Percentiles rank a stretch among this genome's conserved stretches.
Evolutionary conservation across 805 yeast genomes (phyloP).

Genomic region (Nakazawaea ishiwadae): DNA sequence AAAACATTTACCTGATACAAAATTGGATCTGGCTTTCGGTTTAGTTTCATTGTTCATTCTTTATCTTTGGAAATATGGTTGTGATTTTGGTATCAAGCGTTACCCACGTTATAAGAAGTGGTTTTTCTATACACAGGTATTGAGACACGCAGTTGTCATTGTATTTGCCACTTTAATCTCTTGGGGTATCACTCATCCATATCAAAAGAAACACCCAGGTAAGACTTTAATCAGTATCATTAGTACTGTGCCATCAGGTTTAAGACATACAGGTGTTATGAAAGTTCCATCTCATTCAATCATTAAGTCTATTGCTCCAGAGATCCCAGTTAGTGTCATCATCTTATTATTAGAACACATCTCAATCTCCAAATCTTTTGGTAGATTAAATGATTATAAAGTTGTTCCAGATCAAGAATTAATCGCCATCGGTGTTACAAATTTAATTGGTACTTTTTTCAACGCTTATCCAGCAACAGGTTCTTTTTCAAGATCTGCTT

Average conservation of each 20-base stretch:
- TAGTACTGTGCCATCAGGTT: conserved; percentile 81
- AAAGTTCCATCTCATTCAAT: conserved; percentile 51
- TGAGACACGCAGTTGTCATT: conserved; percentile 79
- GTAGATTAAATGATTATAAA: conserved; percentile 86
- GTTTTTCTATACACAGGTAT: conserved; percentile 68
- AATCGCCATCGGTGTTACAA: conserved; percentile 89
- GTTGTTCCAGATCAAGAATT: conserved; percentile 91
- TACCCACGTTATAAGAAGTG: conserved; percentile 48
- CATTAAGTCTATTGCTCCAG: conserved; percentile 57
- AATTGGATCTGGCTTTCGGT: conserved; percentile 86
- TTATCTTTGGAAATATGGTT: conserved; percentile 63
- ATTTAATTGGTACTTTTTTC: conserved; percentile 87
- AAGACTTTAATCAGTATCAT: conserved; percentile 52
- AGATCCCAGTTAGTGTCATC: conserved; percentile 82
- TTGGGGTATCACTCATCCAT: conserved; percentile 64
- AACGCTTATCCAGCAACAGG: conserved; percentile 95
- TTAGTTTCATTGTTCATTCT: conserved; percentile 68
- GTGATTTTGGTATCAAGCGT: conserved; percentile 57
- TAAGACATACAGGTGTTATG: conserved; percentile 72
- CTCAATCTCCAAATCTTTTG: conserved; percentile 90
- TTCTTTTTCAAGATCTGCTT: conserved; percentile 90
- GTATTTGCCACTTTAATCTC: conserved; percentile 79
- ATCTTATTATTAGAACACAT: conserved; percentile 86
- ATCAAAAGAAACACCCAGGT: conserved; percentile 30
- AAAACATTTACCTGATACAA: conserved; percentile 65